Base-by-base conservation (phyloP, 2,329 filamentous ascomycete species). In the Aureobasidium sp. region DNA sequence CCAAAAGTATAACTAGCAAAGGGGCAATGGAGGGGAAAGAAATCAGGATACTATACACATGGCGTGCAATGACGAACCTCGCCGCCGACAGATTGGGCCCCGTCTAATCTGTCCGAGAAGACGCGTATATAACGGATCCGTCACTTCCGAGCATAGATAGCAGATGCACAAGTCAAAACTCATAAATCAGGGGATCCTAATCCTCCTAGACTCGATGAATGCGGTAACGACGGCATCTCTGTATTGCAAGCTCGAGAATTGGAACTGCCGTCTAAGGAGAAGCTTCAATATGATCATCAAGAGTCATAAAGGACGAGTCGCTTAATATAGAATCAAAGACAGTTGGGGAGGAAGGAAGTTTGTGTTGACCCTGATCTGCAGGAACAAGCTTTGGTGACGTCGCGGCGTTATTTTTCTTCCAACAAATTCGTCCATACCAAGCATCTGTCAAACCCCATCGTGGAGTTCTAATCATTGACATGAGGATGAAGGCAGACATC, bases 121-220 rank as follows among this genome's bases (percentile, higher is more conserved):
- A 58, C 55, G 55, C 41, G 42, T 58, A 47, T 58, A 58, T 58
- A 45, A 47, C 55, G 42, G 31, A 58, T 12, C 55, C 55, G 55
- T n/a, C 55, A 41, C 41, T 47, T 58, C 55, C 55, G 55, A 47
- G 27, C 20, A 29, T 31, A 36, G 25, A 45, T 36, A 58, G 14
- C n/a, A 25, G 31, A 37, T 36, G 14, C 11, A n/a, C 12, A n/a
- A 57, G 25, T 25, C 14, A 36, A 58, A 8, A 12, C 31, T 25
- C 31, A 37, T 14, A 37, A 41, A 31, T 56, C 12, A 58, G 41
- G 55, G 47, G 27, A 44, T 31, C 34, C 12, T 15, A 3, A n/a
- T 36, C 8, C n/a, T 20, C 25, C 15, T 48, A 48, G 12, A 3
- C 17, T 47, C 22, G 25, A 17, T 9, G 1, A 3, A 17, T 14